Evolutionary conservation across 441 rosid species (phyloP), one percentile per base, ranked within the genome.

Genomic region (Manihot esculenta): DNA sequence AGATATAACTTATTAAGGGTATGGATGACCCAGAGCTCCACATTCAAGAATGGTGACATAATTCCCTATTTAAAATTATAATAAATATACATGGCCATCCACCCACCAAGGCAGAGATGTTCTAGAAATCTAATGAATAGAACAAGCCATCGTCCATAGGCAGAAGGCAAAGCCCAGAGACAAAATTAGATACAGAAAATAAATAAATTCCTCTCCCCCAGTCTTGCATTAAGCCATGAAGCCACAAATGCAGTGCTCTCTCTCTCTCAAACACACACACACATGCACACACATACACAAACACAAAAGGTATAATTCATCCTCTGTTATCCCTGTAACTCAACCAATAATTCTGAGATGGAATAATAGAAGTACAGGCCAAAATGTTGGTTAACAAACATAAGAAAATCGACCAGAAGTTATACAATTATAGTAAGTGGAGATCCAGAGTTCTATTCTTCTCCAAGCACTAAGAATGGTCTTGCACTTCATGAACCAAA

Each of bases 1-100:
- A 66, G 86, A 66, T 84, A 64, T 74, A 75, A 75, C 74, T 63
- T 71, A 21, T 33, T 1, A 15, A 15, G 24, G 24, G 50, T 48
- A 24, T 48, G 55, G 68, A 27, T 47, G 4, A 64, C 17, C 42
- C 14, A 8, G 53, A 63, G 26, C 17, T 63, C 38, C 54, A 51
- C 26, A 66, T 33, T 38, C 20, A 21, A 30, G 27, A 48, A 49
- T 49, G 20, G 7, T 24, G 23, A 54, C 23, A 10, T 14, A 11
- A 10, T 5, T 13, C 48, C 2, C 48, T 45, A 45, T 45, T 10
- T 11, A 45, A 10, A 45, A 12, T 15, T 20, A 3, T 51, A 33
- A 30, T 17, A 47, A 65, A n/a, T 3, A 47, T 4, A 30, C 4
- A 1, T 4, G 9, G 1, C 42, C 42, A 38, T 7, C 42, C 42